phyloP scores from a whole-genome alignment of 2,329 filamentous ascomycete species.

The Microsporum canis region DNA sequence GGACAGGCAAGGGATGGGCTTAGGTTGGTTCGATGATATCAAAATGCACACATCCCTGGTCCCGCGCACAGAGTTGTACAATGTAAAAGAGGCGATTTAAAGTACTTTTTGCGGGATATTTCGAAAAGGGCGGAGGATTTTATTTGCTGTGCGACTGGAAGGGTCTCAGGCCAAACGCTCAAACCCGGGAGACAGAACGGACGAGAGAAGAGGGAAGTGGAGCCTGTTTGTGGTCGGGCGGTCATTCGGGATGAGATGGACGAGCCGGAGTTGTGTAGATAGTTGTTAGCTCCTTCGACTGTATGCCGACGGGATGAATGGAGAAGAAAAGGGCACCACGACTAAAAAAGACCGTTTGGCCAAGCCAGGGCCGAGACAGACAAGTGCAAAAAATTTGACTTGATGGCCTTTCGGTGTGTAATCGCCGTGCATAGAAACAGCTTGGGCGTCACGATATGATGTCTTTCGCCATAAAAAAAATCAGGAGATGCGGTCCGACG shows the following conservation, averaged over 20 bases:
- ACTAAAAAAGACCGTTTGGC: neutral
- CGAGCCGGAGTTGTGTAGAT: neutral
- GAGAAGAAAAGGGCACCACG: neutral
- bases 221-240: neutral
- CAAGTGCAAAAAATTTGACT: neutral
- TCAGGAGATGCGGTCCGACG: neutral
- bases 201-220: neutral
- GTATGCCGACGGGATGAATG: neutral
- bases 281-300: neutral
- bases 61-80: neutral
- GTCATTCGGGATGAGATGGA: neutral
- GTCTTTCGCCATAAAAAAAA: no score
- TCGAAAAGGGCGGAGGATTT: neutral
- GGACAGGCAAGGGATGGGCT: neutral
- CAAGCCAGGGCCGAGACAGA: neutral
- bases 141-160: neutral
- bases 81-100: neutral
- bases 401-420: neutral
- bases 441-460: neutral
- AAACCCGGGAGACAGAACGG: neutral
- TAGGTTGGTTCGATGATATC: neutral
- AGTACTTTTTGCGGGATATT: neutral
- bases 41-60: neutral
- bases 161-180: neutral
- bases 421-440: neutral